Conservation (phyloP, 805 yeast genomes). For the Spathaspora girioi region DNA sequence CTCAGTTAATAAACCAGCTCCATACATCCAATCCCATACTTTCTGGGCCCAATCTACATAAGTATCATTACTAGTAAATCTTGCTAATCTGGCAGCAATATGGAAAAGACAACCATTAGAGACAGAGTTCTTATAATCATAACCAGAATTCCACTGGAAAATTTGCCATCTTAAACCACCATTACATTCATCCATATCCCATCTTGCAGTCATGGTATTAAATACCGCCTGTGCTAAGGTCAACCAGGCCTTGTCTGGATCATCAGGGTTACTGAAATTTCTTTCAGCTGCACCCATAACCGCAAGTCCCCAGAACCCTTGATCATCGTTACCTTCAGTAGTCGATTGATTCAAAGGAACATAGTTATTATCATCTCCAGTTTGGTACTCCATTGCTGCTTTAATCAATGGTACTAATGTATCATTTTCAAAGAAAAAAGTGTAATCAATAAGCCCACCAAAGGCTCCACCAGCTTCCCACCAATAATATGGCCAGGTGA, state of each 20-base stretch:
- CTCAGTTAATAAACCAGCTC: constrained; percentile 40
- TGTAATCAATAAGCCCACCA: constrained; percentile 81
- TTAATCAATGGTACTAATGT: constrained; percentile 58
- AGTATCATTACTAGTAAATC: constrained; percentile 36
- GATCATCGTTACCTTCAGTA: constrained; percentile 97
- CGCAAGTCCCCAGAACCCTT: constrained; percentile 94
- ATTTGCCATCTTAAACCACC: constrained; percentile 49
- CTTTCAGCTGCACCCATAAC: constrained; percentile 90
- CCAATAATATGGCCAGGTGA: constrained; percentile 91
- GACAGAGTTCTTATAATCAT: constrained; percentile 43
- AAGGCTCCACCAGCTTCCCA: constrained; percentile 98
- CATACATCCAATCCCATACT: constrained; percentile 45
- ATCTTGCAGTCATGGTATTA: constrained; percentile 43
- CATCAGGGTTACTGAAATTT: constrained; percentile 61
- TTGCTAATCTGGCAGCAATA: constrained; percentile 41
- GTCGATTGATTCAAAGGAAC: constrained; percentile 85
- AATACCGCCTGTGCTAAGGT: constrained; percentile 40
- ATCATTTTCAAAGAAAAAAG: constrained; percentile 65
- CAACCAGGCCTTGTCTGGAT: constrained; percentile 35
- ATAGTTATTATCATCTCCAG: constrained; percentile 63
- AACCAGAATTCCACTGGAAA: constrained; percentile 47
- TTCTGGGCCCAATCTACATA: constrained; percentile 40
- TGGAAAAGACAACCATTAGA: constrained; percentile 44
- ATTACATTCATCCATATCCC: constrained; percentile 35
- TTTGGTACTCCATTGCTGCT: constrained; percentile 67